phyloP scores from a whole-genome alignment of 768 basidiomycete species.

The Plicaturopsis crispa region DNA sequence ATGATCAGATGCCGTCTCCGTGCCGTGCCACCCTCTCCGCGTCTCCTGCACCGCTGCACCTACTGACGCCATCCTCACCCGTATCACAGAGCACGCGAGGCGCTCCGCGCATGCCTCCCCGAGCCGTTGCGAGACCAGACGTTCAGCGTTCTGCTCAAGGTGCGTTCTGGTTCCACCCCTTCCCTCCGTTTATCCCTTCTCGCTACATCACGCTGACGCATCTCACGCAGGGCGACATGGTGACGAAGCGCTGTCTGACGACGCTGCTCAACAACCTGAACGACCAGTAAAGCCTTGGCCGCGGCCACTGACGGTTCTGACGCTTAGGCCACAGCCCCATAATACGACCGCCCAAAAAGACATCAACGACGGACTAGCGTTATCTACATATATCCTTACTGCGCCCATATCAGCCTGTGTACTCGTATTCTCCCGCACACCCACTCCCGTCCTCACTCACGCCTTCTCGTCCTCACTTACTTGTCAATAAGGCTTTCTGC shows the following conservation, averaged over 20 bases:
- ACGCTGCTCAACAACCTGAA: slow-evolving; percentile 85
- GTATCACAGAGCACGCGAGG: slow-evolving; percentile 78
- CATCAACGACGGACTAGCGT: no score
- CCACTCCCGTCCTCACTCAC: no score
- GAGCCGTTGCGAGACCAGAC: slow-evolving; percentile 93
- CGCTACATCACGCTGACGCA: slow-evolving; percentile 12
- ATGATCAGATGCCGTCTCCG: slow-evolving; percentile 2
- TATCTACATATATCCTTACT: no score
- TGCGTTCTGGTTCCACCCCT: slow-evolving; percentile 20
- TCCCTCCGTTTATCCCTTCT: background rate
- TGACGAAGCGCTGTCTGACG: slow-evolving; percentile 90
- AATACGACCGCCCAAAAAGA: background rate
- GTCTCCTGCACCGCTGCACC: background rate
- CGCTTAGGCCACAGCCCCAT: no score
- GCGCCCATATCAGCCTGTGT: no score
- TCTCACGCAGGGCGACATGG: slow-evolving; percentile 78
- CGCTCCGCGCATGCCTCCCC: slow-evolving; percentile 89
- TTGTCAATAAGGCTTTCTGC: no score
- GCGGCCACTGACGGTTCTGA: no score
- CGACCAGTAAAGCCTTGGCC: slow-evolving; percentile 59
- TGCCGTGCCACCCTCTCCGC: background rate
- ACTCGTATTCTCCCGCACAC: no score
- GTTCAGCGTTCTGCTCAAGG: slow-evolving; percentile 87
- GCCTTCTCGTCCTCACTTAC: no score
- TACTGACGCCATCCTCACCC: slow-evolving; percentile 5